These are phyloP conservation scores for Penicillium crustosum DNA, from an alignment of 2,329 filamentous ascomycete genomes.

Conservation along the genomic window DNA sequence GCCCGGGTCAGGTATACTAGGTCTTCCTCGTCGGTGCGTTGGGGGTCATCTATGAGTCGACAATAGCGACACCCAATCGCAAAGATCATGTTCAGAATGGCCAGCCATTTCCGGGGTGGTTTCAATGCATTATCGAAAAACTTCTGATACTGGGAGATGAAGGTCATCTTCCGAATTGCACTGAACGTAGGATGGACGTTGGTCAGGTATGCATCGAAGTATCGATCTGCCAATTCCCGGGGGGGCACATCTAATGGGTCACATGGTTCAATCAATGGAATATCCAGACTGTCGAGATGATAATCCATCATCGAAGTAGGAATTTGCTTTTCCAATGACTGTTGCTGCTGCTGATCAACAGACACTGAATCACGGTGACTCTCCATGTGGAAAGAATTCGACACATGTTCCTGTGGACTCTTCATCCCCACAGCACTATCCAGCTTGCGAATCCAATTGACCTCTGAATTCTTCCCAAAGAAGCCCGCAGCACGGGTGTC, in stretches of 20 bases:
- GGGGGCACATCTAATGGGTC: conserved; percentile 41
- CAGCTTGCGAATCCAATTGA: conserved; percentile 45
- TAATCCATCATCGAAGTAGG: conserved; percentile 36
- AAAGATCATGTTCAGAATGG: conserved; percentile 49
- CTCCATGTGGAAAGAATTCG: neutral
- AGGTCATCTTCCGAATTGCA: conserved; percentile 40
- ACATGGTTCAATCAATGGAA: conserved; percentile 35
- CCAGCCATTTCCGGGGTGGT: conserved; percentile 40
- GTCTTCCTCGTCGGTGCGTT: conserved; percentile 34
- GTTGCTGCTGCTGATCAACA: neutral
- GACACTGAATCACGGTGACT: neutral
- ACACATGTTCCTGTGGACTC: neutral
- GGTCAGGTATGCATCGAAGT: conserved; percentile 41
- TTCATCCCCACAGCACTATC: conserved; percentile 31
- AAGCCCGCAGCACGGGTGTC: conserved; percentile 40
- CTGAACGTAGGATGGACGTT: conserved; percentile 44
- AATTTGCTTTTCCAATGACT: conserved; percentile 11
- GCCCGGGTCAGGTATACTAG: conserved; percentile 44
- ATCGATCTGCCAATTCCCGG: conserved; percentile 38
- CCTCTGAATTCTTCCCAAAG: conserved; percentile 47
- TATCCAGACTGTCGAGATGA: conserved; percentile 42
- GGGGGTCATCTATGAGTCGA: conserved; percentile 32
- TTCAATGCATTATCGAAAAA: conserved; percentile 30
- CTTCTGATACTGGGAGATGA: conserved; percentile 40
- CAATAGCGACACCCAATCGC: conserved; percentile 45